A percentile compares a stretch with the other conserved stretches of the same genome.
These are phyloP conservation scores for Yamadazyma dendronema DNA, from an alignment of 1,139 yeast genomes.

Conservation along the genomic window DNA sequence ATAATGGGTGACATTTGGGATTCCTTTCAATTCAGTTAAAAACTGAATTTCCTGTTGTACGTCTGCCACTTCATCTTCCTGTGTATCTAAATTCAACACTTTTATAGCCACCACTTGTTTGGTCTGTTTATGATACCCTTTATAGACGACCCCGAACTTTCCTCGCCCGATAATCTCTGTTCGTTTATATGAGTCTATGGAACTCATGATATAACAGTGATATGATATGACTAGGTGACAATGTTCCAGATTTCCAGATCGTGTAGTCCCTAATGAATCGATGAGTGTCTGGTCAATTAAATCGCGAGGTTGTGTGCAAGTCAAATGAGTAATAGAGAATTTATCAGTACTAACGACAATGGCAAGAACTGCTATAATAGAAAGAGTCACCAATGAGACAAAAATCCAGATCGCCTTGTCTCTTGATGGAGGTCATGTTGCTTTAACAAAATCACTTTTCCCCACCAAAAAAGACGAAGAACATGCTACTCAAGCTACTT, in stretches of 20 bases:
- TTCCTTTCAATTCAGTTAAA: conserved; percentile 73
- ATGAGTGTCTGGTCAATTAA: background rate
- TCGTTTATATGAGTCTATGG: conserved; percentile 25
- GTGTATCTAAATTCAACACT: conserved; percentile 87
- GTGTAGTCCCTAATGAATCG: no score
- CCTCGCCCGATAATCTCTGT: conserved; percentile 95
- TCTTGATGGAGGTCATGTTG: conserved; percentile 78
- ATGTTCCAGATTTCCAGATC: background rate
- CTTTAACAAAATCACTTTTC: conserved; percentile 56
- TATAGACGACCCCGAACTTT: conserved; percentile 94
- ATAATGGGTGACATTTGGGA: conserved; percentile 90
- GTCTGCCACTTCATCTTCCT: conserved; percentile 90
- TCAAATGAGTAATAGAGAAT: background rate
- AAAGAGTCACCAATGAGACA: conserved; percentile 87
- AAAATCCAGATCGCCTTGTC: conserved; percentile 83
- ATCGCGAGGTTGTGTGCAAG: conserved; percentile 1
- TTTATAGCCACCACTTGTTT: conserved; percentile 89
- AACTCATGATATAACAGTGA: conserved; percentile 8
- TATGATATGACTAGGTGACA: background rate
- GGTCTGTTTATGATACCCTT: conserved; percentile 64
- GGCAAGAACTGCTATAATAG: conserved; percentile 47
- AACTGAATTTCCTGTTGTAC: conserved; percentile 93
- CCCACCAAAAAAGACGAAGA: conserved; percentile 22
- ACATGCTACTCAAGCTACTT: conserved; percentile 63
- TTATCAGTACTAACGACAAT: background rate